Conservation (phyloP, 73 alveolate species). For the Tetrahymena borealis region DNA sequence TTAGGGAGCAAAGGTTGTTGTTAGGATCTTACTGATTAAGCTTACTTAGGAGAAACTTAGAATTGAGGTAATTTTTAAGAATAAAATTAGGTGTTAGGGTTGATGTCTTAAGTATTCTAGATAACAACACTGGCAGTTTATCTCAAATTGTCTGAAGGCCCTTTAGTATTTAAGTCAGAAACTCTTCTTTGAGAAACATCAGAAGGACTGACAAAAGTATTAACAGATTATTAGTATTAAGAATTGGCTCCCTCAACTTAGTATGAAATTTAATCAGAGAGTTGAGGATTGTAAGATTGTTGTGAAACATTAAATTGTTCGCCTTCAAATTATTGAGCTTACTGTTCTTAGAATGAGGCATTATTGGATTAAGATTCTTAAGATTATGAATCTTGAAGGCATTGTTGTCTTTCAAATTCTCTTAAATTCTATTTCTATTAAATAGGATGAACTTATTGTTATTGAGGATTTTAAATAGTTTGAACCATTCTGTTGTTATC, state of each 20-base stretch:
- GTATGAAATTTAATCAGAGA: too few species aligned
- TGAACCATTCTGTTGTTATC: background rate
- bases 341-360: too few species aligned
- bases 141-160: background rate
- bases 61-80: background rate
- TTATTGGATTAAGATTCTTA: too few species aligned
- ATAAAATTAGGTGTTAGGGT: background rate
- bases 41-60: background rate
- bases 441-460: background rate
- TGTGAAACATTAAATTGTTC: too few species aligned
- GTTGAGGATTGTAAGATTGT: too few species aligned
- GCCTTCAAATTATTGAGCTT: too few species aligned
- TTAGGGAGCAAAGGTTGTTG: background rate
- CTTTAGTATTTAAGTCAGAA: background rate
- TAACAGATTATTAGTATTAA: background rate
- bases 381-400: background rate
- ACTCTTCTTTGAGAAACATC: background rate
- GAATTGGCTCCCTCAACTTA: background rate
- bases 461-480: background rate
- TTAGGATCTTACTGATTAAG: background rate
- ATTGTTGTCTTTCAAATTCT: background rate
- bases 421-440: background rate
- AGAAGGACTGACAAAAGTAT: background rate
- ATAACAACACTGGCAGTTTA: background rate
- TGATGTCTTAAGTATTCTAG: background rate